Percentiles rank a stretch among this genome's conserved stretches.
Conservation (phyloP, 805 yeast genomes). For the Saccharomyces kudriavzevii region DNA sequence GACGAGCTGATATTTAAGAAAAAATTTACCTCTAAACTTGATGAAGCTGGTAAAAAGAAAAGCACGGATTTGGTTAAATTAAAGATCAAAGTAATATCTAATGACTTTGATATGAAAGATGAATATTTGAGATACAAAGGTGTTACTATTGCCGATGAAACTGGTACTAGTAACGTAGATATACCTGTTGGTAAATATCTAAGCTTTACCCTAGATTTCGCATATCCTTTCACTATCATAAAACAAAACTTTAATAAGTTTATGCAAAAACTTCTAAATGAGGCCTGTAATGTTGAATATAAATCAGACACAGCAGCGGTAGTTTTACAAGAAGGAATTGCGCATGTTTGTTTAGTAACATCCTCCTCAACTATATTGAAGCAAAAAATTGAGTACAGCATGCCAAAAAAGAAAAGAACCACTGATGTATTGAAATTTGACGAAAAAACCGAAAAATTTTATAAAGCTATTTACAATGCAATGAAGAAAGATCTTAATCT, state of each 20-base stretch:
- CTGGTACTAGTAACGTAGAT: slow-evolving; percentile 50
- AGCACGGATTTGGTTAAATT: slow-evolving; percentile 59
- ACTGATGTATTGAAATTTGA: slow-evolving; percentile 75
- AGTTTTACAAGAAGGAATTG: slow-evolving; percentile 88
- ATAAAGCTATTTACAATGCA: slow-evolving; percentile 53
- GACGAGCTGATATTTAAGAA: slow-evolving; percentile 71
- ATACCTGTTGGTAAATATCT: slow-evolving; percentile 84
- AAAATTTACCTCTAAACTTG: slow-evolving; percentile 49
- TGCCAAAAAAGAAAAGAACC: slow-evolving; percentile 83
- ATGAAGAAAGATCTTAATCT: slow-evolving; percentile 62
- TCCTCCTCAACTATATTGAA: slow-evolving; percentile 80
- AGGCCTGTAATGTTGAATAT: slow-evolving; percentile 65
- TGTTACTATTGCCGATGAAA: slow-evolving; percentile 39
- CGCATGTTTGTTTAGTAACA: slow-evolving; percentile 82
- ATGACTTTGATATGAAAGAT: slow-evolving; percentile 74
- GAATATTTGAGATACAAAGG: slow-evolving; percentile 77
- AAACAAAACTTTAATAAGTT: slow-evolving; percentile 79
- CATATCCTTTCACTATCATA: slow-evolving; percentile 56
- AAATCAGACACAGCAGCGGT: slow-evolving; percentile 92
- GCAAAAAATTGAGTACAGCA: slow-evolving; percentile 69
- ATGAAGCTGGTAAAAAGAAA: slow-evolving; percentile 52
- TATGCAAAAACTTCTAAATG: slow-evolving; percentile 54
- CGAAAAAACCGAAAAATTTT: slow-evolving; percentile 65
- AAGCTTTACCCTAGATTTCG: slow-evolving; percentile 71
- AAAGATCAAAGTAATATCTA: slow-evolving; percentile 51